These are phyloP conservation scores for Aschersonia sp. DNA, from an alignment of 2,329 filamentous ascomycete genomes.

Conservation along the genomic window DNA sequence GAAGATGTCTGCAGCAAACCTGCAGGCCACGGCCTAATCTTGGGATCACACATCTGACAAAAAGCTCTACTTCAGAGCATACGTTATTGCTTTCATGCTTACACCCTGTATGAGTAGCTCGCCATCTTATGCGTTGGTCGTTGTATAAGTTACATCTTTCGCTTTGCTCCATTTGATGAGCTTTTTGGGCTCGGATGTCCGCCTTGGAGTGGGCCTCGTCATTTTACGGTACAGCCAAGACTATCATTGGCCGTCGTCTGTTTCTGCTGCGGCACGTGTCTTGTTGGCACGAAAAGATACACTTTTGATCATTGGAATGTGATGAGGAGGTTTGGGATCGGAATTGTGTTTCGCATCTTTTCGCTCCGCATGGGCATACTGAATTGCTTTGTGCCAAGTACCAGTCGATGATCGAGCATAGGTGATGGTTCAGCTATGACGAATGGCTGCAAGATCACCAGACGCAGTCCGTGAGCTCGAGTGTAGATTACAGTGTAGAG, in stretches of 20 bases:
- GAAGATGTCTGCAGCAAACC: neutral
- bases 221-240: constrained; percentile 1
- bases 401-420: neutral
- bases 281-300: neutral
- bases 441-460: neutral
- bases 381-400: constrained; percentile 1
- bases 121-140: constrained; percentile 6
- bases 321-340: neutral
- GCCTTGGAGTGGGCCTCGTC: neutral
- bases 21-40: constrained; percentile 1
- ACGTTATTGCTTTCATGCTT: constrained; percentile 17
- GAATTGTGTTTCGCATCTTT: constrained; percentile 1
- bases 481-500: constrained; percentile 4
- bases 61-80: constrained; percentile 14
- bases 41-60: constrained; percentile 1
- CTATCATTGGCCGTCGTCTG: neutral
- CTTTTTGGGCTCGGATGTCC: constrained; percentile 1
- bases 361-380: neutral
- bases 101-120: constrained; percentile 15
- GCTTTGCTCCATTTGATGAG: constrained; percentile 8
- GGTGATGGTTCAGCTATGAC: constrained; percentile 1
- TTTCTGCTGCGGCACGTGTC: neutral
- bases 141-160: constrained; percentile 9
- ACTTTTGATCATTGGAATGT: constrained; percentile 1
- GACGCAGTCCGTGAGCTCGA: constrained; percentile 4